A percentile compares a stretch with the other conserved stretches of the same genome.
Conservation (phyloP, 768 basidiomycete genomes). For the Dentipellis fragilis region DNA sequence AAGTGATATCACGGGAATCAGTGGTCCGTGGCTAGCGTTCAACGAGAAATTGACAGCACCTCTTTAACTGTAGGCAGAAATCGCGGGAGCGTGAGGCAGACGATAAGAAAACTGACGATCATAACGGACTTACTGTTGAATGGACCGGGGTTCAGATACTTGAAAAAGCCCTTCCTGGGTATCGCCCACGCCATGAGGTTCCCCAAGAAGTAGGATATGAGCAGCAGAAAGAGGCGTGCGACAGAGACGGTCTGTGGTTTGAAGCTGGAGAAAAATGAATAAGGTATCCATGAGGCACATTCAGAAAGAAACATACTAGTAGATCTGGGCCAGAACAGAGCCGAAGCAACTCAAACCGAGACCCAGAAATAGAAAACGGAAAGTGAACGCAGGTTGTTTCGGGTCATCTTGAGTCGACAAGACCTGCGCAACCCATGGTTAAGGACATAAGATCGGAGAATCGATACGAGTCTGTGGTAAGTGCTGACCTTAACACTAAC, state of each 20-base stretch:
- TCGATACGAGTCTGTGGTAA: background rate
- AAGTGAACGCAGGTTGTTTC: slow-evolving; percentile 35
- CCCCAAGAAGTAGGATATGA: slow-evolving; percentile 44
- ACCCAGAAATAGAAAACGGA: slow-evolving; percentile 47
- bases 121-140: slow-evolving; percentile 24
- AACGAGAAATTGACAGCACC: slow-evolving; percentile 4
- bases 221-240: slow-evolving; percentile 39
- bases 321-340: slow-evolving; percentile 24
- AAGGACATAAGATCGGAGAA: background rate
- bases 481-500: slow-evolving; percentile 27
- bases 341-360: slow-evolving; percentile 48
- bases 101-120: background rate
- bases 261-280: slow-evolving; percentile 18
- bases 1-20: background rate
- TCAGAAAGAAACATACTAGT: slow-evolving; percentile 24
- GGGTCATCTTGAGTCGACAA: slow-evolving; percentile 27
- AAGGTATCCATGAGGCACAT: background rate
- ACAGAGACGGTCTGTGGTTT: slow-evolving; percentile 41
- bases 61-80: slow-evolving; percentile 19
- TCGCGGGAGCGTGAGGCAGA: background rate
- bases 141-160: slow-evolving; percentile 27
- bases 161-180: slow-evolving; percentile 20
- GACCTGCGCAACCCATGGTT: slow-evolving; percentile 16
- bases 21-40: no score
- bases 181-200: slow-evolving; percentile 27